Conservation (phyloP, 352 stramenopile species). For the Pythium monospermum region DNA sequence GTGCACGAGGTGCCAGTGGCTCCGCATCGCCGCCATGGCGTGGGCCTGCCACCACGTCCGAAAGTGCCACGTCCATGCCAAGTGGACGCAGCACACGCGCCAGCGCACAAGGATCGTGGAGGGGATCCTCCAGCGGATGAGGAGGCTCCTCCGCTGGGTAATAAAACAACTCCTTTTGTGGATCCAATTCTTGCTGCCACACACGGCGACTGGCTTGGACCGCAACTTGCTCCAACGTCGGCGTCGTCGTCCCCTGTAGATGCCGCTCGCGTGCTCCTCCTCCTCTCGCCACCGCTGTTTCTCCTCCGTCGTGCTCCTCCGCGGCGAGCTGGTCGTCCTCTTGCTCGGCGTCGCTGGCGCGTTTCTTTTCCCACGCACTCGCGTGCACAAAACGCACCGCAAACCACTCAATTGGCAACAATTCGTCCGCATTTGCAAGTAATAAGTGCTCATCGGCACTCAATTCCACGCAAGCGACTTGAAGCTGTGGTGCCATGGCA, state of each 20-base stretch:
- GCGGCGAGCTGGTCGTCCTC: no score
- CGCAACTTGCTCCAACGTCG: conserved; percentile 17
- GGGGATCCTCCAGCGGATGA: neutral
- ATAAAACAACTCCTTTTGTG: conserved; percentile 20
- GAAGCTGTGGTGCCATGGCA: conserved; percentile 42
- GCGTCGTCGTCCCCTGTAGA: conserved; percentile 1
- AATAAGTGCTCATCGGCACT: conserved; percentile 79
- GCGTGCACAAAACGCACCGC: conserved; percentile 71
- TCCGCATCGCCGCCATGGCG: no score
- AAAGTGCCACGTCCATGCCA: no score
- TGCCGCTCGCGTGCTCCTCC: no score
- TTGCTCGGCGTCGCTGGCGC: conserved; percentile 2
- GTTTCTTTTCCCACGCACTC: conserved; percentile 56
- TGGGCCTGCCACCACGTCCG: no score
- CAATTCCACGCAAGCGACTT: conserved; percentile 62
- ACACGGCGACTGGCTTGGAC: conserved; percentile 6
- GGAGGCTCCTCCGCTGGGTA: neutral
- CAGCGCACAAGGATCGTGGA: no score
- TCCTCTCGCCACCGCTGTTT: conserved; percentile 15
- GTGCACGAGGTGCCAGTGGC: no score
- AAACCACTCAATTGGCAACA: conserved; percentile 83
- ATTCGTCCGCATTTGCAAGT: conserved; percentile 75
- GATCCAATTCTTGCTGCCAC: conserved; percentile 19
- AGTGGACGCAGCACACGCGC: no score
- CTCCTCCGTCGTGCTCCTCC: conserved; percentile 27